phyloP scores from a whole-genome alignment of 768 basidiomycete species.

The Jaapia argillacea region DNA sequence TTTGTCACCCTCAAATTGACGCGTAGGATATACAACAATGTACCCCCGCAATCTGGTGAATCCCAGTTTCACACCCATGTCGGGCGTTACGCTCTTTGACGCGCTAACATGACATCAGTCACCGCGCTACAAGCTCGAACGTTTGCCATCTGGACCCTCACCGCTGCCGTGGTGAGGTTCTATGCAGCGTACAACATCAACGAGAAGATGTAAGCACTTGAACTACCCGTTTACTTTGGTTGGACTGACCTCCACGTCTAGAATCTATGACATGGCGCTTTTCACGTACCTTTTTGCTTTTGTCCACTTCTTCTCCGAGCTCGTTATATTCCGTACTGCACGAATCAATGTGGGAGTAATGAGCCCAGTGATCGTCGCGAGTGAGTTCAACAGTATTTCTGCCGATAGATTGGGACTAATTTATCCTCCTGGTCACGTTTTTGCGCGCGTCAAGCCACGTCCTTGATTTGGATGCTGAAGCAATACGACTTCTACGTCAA shows the following conservation, averaged over 20 bases:
- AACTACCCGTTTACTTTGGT: constrained; percentile 3
- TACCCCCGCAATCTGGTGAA: constrained; percentile 20
- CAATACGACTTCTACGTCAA: constrained; percentile 77
- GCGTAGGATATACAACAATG: constrained; percentile 57
- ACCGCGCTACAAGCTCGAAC: constrained; percentile 81
- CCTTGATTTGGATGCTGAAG: constrained; percentile 77
- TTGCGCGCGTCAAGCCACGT: constrained; percentile 37
- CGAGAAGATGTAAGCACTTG: constrained; percentile 55
- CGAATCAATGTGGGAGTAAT: constrained; percentile 49
- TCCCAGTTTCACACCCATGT: no score
- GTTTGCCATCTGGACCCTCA: constrained; percentile 87
- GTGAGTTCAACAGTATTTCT: constrained; percentile 39
- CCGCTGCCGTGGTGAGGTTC: constrained; percentile 69
- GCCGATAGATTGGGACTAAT: background rate
- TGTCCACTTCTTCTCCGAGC: constrained; percentile 80
- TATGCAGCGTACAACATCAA: constrained; percentile 89
- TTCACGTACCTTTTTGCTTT: constrained; percentile 87
- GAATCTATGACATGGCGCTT: constrained; percentile 84
- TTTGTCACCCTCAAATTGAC: constrained; percentile 71
- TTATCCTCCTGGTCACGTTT: background rate
- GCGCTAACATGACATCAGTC: constrained; percentile 41
- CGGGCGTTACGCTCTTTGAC: no score
- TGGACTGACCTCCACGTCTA: constrained; percentile 20
- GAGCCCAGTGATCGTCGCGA: constrained; percentile 75
- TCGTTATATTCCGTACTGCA: constrained; percentile 73